A percentile compares a stretch with the other conserved stretches of the same genome.
These are phyloP conservation scores for Viola odorata DNA, from an alignment of 345 rosid genomes.

Conservation along the genomic window DNA sequence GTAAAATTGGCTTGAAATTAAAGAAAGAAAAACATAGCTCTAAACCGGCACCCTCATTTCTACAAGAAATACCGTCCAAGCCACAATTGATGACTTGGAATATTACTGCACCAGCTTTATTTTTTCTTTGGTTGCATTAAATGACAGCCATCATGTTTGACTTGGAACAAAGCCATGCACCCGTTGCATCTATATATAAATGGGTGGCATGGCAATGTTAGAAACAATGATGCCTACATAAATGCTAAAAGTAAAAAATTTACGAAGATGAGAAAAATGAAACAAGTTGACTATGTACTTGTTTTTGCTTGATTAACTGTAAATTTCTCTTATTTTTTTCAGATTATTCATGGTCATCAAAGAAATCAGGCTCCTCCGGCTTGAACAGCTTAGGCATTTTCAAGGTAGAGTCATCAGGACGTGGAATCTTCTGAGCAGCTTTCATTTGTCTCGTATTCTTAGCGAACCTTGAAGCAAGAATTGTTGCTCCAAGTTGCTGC, in stretches of 20 bases:
- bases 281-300: not conserved
- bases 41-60: too few relatives aligned
- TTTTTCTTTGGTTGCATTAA: too few relatives aligned
- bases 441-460: slow-evolving; percentile 47
- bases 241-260: not conserved
- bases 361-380: slow-evolving; percentile 75
- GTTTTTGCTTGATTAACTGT: not conserved
- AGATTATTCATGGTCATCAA: slow-evolving; percentile 18
- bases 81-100: too few relatives aligned
- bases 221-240: not conserved
- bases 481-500: slow-evolving; percentile 47
- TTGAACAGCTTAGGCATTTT: slow-evolving; percentile 87
- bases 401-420: slow-evolving; percentile 42
- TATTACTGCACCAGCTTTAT: too few relatives aligned
- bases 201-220: too few relatives aligned
- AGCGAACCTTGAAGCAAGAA: slow-evolving; percentile 66
- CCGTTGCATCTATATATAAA: too few relatives aligned
- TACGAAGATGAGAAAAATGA: not conserved
- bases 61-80: too few relatives aligned
- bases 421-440: slow-evolving; percentile 22
- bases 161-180: too few relatives aligned
- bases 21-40: too few relatives aligned
- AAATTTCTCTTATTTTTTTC: not conserved
- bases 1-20: too few relatives aligned
- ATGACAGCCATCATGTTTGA: too few relatives aligned